Conservation (phyloP, 139 green algal genomes). For the Astrephomene gubernaculifera region DNA sequence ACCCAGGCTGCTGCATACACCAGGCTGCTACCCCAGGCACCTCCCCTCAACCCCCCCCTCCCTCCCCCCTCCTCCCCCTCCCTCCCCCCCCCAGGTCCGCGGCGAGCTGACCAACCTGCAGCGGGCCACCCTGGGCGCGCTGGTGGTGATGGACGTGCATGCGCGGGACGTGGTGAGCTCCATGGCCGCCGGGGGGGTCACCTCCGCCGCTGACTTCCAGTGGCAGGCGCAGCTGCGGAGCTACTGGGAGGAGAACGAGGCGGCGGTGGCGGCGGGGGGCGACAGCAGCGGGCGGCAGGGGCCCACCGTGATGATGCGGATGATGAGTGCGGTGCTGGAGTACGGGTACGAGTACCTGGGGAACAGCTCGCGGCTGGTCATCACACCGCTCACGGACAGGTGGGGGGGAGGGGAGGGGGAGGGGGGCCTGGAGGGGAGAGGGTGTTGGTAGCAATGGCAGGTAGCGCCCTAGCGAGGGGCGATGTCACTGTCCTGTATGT, state of each 20-base stretch:
- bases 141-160: slow-evolving; percentile 89
- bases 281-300: slow-evolving; percentile 45
- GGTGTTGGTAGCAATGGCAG: too few relatives aligned
- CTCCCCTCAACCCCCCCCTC: neutral
- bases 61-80: neutral
- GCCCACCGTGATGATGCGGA: slow-evolving; percentile 60
- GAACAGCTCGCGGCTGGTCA: slow-evolving; percentile 69
- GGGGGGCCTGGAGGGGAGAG: too few relatives aligned
- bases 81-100: slow-evolving; percentile 53
- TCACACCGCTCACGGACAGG: slow-evolving; percentile 72
- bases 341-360: slow-evolving; percentile 76
- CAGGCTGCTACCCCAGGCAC: too few relatives aligned
- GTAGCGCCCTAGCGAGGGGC: too few relatives aligned
- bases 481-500: too few relatives aligned
- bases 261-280: slow-evolving; percentile 24
- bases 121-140: slow-evolving; percentile 75
- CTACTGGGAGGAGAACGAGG: slow-evolving; percentile 77
- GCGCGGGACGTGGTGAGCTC: slow-evolving; percentile 74
- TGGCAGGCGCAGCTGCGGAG: slow-evolving; percentile 78
- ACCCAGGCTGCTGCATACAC: too few relatives aligned
- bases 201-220: slow-evolving; percentile 64
- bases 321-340: slow-evolving; percentile 71
- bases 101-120: slow-evolving; percentile 82
- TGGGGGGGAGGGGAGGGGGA: slow-evolving; percentile 13
- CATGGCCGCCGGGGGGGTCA: slow-evolving; percentile 54